Evolutionary conservation across 2,329 filamentous ascomycete genomes (phyloP), one percentile per base, ranked within the genome.

Genomic region (Colletotrichum costaricense): DNA sequence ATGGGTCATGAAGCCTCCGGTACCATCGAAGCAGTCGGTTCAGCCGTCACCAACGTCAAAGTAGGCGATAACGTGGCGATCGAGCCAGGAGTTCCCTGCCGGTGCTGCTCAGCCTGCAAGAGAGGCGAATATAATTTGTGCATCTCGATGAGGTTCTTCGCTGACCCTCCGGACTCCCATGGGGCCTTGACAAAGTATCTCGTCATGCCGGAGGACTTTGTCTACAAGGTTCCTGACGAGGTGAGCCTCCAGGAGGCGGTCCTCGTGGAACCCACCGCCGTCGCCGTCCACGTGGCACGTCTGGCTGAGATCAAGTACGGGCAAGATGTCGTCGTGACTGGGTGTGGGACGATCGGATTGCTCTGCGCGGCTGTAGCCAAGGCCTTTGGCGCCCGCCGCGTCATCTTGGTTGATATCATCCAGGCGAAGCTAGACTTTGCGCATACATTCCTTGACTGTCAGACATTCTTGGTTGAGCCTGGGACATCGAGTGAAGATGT

Each of bases 151-250:
- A 84, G 82, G 5, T 97, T 97, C 80, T 94, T 94, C 5, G 94
- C 94, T 1, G 97, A 94, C 5, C 95, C 95, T n/a, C 95, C 95
- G 1, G 90, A 91, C 79, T 92, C 56, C 9, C 60, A 97, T 81
- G 94, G 94, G 28, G 96, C 94, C 0, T 86, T 97, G 35, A 91
- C 93, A 2, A 92, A 92, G 73, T 96, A 94, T 86, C 97, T 95
- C 84, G 79, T 86, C 11, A 85, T 94, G 16, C 93, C 94, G 1
- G 90, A 93, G 75, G 94, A 97, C 81, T 95, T 95, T 82, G 95
- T 93, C 86, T 95, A 95, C 83, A 93, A 93, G 83, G 88, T 97
- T 1, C 93, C 94, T 0, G 88, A 91, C 12, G 80, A 85, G 74
- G 89, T 97, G 67, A 38, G 54, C 22, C 64, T 69, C 28, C 35